Evolutionary conservation across 2,329 filamentous ascomycete genomes (phyloP).

Genomic region (Phoma sp.): DNA sequence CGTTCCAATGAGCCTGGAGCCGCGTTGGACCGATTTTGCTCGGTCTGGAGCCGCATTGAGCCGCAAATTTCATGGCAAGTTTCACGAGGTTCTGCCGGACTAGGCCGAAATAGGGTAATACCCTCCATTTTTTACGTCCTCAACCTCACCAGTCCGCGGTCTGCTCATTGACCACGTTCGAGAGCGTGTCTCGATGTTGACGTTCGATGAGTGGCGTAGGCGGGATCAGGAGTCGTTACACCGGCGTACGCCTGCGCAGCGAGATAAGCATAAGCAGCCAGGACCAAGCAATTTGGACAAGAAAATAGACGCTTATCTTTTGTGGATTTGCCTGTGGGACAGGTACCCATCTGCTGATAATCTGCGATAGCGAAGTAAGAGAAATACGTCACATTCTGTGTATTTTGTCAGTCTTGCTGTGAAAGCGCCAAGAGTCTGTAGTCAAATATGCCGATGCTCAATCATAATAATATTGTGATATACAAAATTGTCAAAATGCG

Average conservation of each 20-base stretch:
- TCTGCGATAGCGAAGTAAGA: conserved; percentile 7
- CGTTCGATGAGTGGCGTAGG: background rate
- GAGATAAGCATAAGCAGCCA: conserved; percentile 4
- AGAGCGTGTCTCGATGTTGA: background rate
- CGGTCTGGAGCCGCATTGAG: conserved; percentile 19
- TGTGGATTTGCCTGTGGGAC: conserved; percentile 17
- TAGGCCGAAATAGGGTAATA: conserved; percentile 5
- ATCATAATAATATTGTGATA: background rate
- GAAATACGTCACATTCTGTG: conserved; percentile 8
- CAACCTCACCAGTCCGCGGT: background rate
- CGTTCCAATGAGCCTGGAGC: conserved; percentile 15
- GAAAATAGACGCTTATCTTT: conserved; percentile 18
- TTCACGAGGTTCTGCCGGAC: conserved; percentile 13
- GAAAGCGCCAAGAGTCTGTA: background rate
- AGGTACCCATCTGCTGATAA: conserved; percentile 6
- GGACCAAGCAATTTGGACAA: conserved; percentile 9
- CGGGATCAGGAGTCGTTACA: background rate
- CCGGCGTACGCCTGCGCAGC: background rate
- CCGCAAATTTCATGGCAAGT: conserved; percentile 11
- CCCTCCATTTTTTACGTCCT: conserved; percentile 2
- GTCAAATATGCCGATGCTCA: conserved; percentile 1
- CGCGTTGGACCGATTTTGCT: conserved; percentile 8
- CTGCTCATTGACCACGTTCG: conserved; percentile 3
- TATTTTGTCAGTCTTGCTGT: background rate
- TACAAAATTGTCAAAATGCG: conserved; percentile 6